Conservation (phyloP, 257 asterid species). For the Scutellaria baicalensis region DNA sequence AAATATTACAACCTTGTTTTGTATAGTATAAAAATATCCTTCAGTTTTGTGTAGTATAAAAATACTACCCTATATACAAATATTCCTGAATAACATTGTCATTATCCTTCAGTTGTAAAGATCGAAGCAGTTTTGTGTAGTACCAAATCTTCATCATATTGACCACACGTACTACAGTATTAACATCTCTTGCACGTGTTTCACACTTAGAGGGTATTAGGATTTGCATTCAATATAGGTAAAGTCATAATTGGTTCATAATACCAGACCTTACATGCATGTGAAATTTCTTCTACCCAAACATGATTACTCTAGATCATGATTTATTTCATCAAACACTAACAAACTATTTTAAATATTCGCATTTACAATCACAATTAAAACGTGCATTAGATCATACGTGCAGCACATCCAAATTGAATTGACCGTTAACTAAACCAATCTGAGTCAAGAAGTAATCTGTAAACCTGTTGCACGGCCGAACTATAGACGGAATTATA, state of each 20-base stretch:
- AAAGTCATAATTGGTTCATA: background rate
- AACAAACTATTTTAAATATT: background rate
- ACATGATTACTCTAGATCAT: background rate
- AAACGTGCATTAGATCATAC: background rate
- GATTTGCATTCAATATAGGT: background rate
- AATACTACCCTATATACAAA: no score
- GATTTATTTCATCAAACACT: background rate
- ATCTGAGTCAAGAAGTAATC: background rate
- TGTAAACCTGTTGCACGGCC: slow-evolving; percentile 68
- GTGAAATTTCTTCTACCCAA: background rate
- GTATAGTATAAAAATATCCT: no score
- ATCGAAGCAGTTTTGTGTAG: background rate
- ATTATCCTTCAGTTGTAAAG: background rate
- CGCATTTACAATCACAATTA: background rate
- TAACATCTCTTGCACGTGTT: background rate
- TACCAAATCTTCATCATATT: background rate
- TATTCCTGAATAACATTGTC: background rate
- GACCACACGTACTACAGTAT: background rate
- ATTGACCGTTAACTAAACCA: background rate
- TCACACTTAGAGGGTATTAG: background rate
- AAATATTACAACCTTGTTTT: no score
- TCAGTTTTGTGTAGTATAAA: no score
- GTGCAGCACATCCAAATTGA: background rate
- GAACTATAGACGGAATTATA: slow-evolving; percentile 67
- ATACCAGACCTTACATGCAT: background rate